Evolutionary conservation across 805 yeast genomes (phyloP).

Genomic region (Candida lessepsii): DNA sequence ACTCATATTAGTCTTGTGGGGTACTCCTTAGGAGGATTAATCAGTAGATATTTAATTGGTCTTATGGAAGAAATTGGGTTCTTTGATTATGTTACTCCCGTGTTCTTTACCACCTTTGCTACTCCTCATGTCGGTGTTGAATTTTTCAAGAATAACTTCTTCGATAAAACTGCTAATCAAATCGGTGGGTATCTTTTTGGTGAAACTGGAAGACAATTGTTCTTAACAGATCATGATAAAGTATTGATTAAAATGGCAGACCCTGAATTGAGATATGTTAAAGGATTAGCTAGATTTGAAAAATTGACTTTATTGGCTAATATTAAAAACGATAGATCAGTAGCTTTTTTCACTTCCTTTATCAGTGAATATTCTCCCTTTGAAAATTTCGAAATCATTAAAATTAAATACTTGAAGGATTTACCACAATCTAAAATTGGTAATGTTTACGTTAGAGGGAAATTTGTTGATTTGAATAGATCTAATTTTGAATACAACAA

Average conservation of each 20-base stretch:
- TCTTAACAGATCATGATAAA: constrained; percentile 37
- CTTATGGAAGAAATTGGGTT: constrained; percentile 31
- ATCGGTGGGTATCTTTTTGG: constrained; percentile 39
- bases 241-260: constrained; percentile 54
- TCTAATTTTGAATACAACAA: constrained; percentile 18
- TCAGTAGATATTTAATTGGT: constrained; percentile 80
- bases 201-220: constrained; percentile 34
- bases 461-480: constrained; percentile 49
- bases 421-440: constrained; percentile 43
- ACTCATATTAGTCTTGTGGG: constrained; percentile 77
- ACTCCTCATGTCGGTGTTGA: constrained; percentile 46
- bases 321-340: constrained; percentile 79
- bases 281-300: constrained; percentile 58
- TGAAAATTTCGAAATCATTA: constrained; percentile 43
- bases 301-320: constrained; percentile 67
- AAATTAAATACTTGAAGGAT: constrained; percentile 47
- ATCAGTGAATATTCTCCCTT: constrained; percentile 76
- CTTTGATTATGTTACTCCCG: constrained; percentile 35
- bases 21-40: constrained; percentile 86
- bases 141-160: constrained; percentile 31
- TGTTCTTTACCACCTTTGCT: constrained; percentile 42
- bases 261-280: constrained; percentile 47
- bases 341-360: constrained; percentile 80
- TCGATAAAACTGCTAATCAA: constrained; percentile 32
- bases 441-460: constrained; percentile 40